Evolutionary conservation across 257 asterid genomes (phyloP).

Genomic region (Solanum corneliomulleri): DNA sequence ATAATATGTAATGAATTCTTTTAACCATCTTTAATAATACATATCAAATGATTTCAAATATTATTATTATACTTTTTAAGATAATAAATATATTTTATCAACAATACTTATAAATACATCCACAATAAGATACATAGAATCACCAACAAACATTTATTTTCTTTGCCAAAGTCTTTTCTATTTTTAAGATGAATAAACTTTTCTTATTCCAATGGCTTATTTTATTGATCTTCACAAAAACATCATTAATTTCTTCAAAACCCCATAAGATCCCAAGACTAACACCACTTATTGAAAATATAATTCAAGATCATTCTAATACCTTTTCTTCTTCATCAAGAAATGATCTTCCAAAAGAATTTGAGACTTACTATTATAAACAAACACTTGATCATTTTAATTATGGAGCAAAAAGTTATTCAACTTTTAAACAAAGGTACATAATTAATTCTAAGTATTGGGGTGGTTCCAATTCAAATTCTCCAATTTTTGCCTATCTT

Average conservation of each 20-base stretch:
- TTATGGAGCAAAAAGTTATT: conserved; percentile 45
- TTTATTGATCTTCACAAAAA: background rate
- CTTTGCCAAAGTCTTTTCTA: background rate
- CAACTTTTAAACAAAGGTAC: conserved; percentile 46
- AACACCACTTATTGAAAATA: background rate
- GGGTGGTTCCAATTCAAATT: conserved; percentile 36
- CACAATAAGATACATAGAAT: background rate
- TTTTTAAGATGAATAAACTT: background rate
- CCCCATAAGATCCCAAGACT: conserved; percentile 18
- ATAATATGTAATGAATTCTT: no score
- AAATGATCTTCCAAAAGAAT: conserved; percentile 6
- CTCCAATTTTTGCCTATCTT: conserved; percentile 57
- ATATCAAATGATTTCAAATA: no score
- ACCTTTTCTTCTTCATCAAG: background rate
- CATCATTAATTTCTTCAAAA: background rate
- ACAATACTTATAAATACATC: background rate
- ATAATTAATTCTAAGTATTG: conserved; percentile 30
- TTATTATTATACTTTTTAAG: no score
- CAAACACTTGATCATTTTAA: conserved; percentile 84
- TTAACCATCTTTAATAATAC: no score
- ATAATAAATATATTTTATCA: no score
- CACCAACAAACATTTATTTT: background rate
- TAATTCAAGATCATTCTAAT: background rate
- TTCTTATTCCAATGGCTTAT: background rate
- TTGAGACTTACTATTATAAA: conserved; percentile 25